Conservation (phyloP, 2,329 filamentous ascomycete genomes). For the Purpureocillium lavendulum region DNA sequence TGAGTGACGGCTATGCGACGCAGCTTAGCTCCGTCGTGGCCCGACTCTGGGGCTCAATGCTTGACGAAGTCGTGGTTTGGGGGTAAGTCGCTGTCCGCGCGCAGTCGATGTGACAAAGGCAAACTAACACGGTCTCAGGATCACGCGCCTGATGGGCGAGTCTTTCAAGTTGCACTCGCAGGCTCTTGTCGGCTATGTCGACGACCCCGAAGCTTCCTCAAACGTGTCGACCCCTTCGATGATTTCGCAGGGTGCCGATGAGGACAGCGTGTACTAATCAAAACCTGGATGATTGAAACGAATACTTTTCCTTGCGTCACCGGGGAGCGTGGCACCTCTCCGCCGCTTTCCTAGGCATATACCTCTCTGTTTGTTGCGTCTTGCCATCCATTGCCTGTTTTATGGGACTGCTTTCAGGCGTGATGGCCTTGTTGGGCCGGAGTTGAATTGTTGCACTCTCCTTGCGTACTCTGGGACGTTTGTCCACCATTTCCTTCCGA, state of each 20-base stretch:
- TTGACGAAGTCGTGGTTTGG: slow-evolving; percentile 98
- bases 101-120: background rate
- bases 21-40: slow-evolving; percentile 94
- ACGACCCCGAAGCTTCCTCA: slow-evolving; percentile 65
- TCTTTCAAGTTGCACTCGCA: slow-evolving; percentile 96
- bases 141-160: slow-evolving; percentile 94
- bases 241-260: slow-evolving; percentile 62
- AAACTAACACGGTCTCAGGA: slow-evolving; percentile 40
- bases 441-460: slow-evolving; percentile 17
- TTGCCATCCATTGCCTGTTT: too few relatives aligned
- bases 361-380: slow-evolving; percentile 15
- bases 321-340: slow-evolving; percentile 2
- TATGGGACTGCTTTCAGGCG: slow-evolving; percentile 7
- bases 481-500: slow-evolving; percentile 21
- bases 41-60: slow-evolving; percentile 92
- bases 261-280: slow-evolving; percentile 62
- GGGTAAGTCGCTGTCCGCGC: slow-evolving; percentile 60
- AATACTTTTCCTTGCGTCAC: slow-evolving; percentile 17
- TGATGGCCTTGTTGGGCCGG: slow-evolving; percentile 3
- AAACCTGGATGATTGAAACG: slow-evolving; percentile 41
- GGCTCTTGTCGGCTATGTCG: slow-evolving; percentile 89
- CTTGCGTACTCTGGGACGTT: slow-evolving; percentile 19
- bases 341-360: slow-evolving; percentile 18
- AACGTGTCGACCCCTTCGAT: slow-evolving; percentile 63
- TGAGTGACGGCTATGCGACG: slow-evolving; percentile 69